A percentile compares a stretch with the other conserved stretches of the same genome.
Evolutionary conservation across 1,139 yeast genomes (phyloP).

Genomic region (Suhomyces coccinellae): DNA sequence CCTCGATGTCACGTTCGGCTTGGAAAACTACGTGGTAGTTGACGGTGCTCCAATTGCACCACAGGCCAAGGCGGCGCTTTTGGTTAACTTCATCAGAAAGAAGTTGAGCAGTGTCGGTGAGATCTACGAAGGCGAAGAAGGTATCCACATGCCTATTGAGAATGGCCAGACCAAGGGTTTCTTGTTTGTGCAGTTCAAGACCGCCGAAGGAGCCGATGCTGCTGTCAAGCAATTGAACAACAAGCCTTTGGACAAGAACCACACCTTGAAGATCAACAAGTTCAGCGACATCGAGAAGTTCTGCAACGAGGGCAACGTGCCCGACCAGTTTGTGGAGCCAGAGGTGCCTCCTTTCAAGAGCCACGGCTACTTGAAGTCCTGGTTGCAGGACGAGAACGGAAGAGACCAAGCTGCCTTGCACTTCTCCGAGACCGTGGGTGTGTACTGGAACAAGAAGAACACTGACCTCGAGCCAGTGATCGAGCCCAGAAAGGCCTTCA

Average conservation of each 20-base stretch:
- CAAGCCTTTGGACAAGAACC: conserved; percentile 91
- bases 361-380: conserved; percentile 79
- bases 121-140: conserved; percentile 64
- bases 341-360: conserved; percentile 66
- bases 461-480: conserved; percentile 75
- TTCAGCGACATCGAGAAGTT: conserved; percentile 82
- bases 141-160: conserved; percentile 80
- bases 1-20: conserved; percentile 59
- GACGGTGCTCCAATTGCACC: conserved; percentile 98
- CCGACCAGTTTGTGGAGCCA: conserved; percentile 70
- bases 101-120: conserved; percentile 71
- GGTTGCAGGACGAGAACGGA: conserved; percentile 88
- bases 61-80: conserved; percentile 78
- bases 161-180: conserved; percentile 84
- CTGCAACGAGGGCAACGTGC: conserved; percentile 66
- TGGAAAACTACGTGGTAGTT: conserved; percentile 80
- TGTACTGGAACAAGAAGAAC: conserved; percentile 82
- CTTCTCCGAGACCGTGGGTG: conserved; percentile 76
- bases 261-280: conserved; percentile 81
- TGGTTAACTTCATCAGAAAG: conserved; percentile 83
- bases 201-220: conserved; percentile 65
- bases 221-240: conserved; percentile 83
- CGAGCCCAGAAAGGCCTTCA: conserved; percentile 81
- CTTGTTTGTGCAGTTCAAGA: conserved; percentile 79
- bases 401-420: conserved; percentile 90